These are phyloP conservation scores for Physcomitrium patens DNA, from an alignment of 225 moss, liverwort and hornwort genomes.

Conservation along the genomic window DNA sequence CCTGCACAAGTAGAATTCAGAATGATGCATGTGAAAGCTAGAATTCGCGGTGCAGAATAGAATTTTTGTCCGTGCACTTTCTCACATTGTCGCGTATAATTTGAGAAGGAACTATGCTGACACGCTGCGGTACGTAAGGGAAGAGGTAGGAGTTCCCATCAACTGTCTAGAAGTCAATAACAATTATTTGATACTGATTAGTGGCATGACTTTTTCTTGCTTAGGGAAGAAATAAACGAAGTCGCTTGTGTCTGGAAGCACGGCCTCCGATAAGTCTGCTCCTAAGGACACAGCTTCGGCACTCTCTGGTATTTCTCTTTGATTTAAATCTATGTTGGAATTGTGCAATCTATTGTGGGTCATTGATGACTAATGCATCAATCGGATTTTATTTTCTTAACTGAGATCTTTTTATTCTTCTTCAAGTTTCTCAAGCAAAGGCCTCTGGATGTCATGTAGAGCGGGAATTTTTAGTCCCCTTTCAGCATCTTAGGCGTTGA, in stretches of 20 bases:
- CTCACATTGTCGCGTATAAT: background rate
- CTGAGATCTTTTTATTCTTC: no score
- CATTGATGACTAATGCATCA: no score
- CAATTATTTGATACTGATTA: background rate
- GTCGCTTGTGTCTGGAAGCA: constrained; percentile 26
- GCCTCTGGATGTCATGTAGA: background rate
- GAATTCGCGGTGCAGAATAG: background rate
- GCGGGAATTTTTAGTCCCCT: background rate
- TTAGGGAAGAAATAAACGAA: constrained; percentile 16
- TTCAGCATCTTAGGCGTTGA: no score
- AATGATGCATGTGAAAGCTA: background rate
- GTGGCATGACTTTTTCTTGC: constrained; percentile 26
- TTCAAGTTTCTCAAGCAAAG: background rate
- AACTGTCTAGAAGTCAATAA: constrained; percentile 7
- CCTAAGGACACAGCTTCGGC: constrained; percentile 55
- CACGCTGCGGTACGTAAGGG: background rate
- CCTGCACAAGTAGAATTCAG: background rate
- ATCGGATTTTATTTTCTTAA: no score
- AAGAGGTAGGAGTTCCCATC: background rate
- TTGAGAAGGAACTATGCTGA: background rate
- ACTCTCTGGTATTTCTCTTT: constrained; percentile 42
- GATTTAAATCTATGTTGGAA: background rate
- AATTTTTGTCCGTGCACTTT: background rate
- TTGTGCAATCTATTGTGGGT: background rate
- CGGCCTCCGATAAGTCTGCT: constrained; percentile 40